phyloP scores from a whole-genome alignment of 164 flowering plant species.

The Kalanchoe fedtschenkoi region DNA sequence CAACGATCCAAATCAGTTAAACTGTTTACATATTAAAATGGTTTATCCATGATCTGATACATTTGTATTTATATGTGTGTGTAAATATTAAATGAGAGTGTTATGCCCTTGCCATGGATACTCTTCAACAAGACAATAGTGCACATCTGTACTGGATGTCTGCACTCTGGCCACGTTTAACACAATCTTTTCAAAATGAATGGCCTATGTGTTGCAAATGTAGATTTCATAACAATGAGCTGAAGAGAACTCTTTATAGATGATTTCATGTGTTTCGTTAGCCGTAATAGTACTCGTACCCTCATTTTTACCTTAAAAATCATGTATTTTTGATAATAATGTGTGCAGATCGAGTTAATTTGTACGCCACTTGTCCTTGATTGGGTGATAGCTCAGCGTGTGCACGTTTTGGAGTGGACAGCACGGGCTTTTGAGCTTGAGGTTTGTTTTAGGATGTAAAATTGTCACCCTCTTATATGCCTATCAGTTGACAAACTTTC shows the following conservation, averaged over 20 bases:
- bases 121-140: too few species aligned
- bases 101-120: too few species aligned
- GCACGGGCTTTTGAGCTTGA: slow-evolving; percentile 67
- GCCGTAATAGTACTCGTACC: background rate
- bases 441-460: slow-evolving; percentile 22
- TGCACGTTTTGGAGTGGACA: slow-evolving; percentile 64
- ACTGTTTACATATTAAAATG: too few species aligned
- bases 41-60: too few species aligned
- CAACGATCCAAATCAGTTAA: too few species aligned
- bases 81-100: too few species aligned
- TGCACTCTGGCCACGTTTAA: background rate
- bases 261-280: too few species aligned
- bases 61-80: too few species aligned
- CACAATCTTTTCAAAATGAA: background rate
- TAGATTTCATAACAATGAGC: background rate
- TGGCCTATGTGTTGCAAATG: background rate
- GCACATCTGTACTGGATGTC: background rate
- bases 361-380: slow-evolving; percentile 61
- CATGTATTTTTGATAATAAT: background rate
- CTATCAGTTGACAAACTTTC: background rate
- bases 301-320: background rate
- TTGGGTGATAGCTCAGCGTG: slow-evolving; percentile 65
- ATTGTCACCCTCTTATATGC: background rate
- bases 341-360: slow-evolving; percentile 51
- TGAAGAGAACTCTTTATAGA: too few species aligned